Conservation (phyloP, 768 basidiomycete genomes). For the Suillus brevipes region DNA sequence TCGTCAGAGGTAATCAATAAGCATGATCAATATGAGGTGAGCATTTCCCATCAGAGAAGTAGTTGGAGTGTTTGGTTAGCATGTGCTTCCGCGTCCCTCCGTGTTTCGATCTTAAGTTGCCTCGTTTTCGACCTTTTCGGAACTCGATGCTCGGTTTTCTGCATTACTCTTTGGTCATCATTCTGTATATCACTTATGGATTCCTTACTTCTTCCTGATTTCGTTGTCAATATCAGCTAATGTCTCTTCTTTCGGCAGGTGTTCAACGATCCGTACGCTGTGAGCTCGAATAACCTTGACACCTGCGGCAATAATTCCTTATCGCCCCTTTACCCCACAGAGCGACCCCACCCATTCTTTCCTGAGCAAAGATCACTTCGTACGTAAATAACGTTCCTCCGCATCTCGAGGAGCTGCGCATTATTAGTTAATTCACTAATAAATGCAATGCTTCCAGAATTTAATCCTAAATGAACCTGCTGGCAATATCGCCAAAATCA, state of each 20-base stretch:
- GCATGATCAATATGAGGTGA: constrained; percentile 76
- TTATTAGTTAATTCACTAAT: background rate
- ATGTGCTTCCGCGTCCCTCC: background rate
- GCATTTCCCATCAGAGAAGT: constrained; percentile 3
- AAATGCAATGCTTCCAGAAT: constrained; percentile 44
- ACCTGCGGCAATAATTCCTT: constrained; percentile 7
- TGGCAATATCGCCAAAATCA: constrained; percentile 66
- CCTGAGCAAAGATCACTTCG: constrained; percentile 88
- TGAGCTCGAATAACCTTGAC: constrained; percentile 36
- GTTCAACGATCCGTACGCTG: constrained; percentile 80
- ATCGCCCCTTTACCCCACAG: constrained; percentile 35
- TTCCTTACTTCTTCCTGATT: background rate
- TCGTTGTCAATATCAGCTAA: background rate
- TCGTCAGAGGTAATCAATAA: constrained; percentile 79
- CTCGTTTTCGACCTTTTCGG: background rate
- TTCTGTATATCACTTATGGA: background rate
- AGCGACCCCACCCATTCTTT: constrained; percentile 89
- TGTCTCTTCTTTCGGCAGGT: constrained; percentile 35
- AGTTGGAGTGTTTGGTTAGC: background rate
- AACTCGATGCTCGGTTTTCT: background rate
- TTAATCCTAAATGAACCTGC: constrained; percentile 83
- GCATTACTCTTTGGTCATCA: background rate
- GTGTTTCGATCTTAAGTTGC: background rate
- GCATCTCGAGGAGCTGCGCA: constrained; percentile 11
- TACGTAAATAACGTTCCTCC: constrained; percentile 36